Evolutionary conservation across 306 rosid species (phyloP).

Genomic region (Prunus armeniaca): DNA sequence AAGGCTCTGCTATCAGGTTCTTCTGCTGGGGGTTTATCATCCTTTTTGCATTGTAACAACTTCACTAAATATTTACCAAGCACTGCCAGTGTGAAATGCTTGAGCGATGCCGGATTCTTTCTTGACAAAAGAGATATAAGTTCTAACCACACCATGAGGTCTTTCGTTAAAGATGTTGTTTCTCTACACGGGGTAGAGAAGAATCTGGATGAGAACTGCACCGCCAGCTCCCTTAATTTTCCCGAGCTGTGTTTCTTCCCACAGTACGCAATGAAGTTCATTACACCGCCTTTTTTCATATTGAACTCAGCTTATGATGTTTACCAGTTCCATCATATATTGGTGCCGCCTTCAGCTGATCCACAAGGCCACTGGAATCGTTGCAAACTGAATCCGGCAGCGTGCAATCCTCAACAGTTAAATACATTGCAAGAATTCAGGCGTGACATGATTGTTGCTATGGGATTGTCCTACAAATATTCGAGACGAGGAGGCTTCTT

Average conservation of each 20-base stretch:
- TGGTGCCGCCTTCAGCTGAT: conserved; percentile 90
- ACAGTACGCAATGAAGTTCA: conserved; percentile 50
- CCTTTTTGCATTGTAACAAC: conserved; percentile 80
- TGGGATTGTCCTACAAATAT: conserved; percentile 40
- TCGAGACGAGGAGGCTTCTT: conserved; percentile 77
- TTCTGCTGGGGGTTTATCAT: conserved; percentile 93
- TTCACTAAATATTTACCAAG: conserved; percentile 64
- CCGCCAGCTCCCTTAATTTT: conserved; percentile 22
- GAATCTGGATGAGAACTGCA: conserved; percentile 58
- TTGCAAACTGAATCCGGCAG: conserved; percentile 66
- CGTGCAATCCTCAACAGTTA: conserved; percentile 54
- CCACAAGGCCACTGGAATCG: conserved; percentile 65
- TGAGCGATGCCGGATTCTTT: conserved; percentile 95
- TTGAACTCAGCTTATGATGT: conserved; percentile 46
- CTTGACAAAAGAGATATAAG: conserved; percentile 55
- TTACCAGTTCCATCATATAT: conserved; percentile 53
- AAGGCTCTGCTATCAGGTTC: conserved; percentile 97
- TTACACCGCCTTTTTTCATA: conserved; percentile 56
- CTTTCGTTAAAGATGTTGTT: not conserved
- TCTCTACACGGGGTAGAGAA: conserved; percentile 38
- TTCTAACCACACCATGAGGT: not conserved
- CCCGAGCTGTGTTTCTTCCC: conserved; percentile 79
- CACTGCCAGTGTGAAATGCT: conserved; percentile 71
- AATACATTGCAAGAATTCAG: conserved; percentile 81
- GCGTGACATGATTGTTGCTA: conserved; percentile 54